Evolutionary conservation across 2,329 filamentous ascomycete genomes (phyloP), one percentile per base, ranked within the genome.

Genomic region (Triangularia setosa): DNA sequence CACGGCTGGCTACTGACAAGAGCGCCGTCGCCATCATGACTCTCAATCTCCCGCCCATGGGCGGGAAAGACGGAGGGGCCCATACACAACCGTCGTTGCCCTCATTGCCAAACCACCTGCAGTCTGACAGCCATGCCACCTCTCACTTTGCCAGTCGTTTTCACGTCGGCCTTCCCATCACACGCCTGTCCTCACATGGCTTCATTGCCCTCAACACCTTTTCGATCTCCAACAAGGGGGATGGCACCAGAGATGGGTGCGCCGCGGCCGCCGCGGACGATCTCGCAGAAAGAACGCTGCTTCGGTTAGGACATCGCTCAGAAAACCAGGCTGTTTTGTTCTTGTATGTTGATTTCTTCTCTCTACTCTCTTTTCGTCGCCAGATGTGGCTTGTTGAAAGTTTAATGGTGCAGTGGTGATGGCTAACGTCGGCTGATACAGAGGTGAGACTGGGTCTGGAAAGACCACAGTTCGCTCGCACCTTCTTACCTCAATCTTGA

Each of bases 391-490:
- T 48, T 48, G 40, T 21, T 12, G 30, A 12, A 48, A 48, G 11
- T 21, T 1, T 48, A 48, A 48, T 21, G 40, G 40, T n/a, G 40
- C n/a, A n/a, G 16, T 21, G n/a, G n/a, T 21, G 40, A 48, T 48
- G 40, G 12, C 40, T 64, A 54, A 58, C 27, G 68, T 58, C 69
- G 97, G 93, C 69, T 28, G 24, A 55, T 48, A 55, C 23, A 55
- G 52, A 27, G 95, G 95, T 77, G 95, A 99, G 84, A 96, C 93
- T 64, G 95, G 95, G 55, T 89, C 95, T 30, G 95, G 95, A 72
- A 99, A 99, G 81, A 97, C 95, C 0, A 99, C 95, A 0, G 83
- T 98, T 72, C 90, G 95, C 67, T 91, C 92, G 53, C 95, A 98
- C 76, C 81, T 97, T 62, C 82, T 99, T 55, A 90, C 93, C 24